A percentile compares a stretch with the other conserved stretches of the same genome.
Evolutionary conservation across 2,329 filamentous ascomycete species (phyloP).

Genomic region (Bipolaris bicolor): DNA sequence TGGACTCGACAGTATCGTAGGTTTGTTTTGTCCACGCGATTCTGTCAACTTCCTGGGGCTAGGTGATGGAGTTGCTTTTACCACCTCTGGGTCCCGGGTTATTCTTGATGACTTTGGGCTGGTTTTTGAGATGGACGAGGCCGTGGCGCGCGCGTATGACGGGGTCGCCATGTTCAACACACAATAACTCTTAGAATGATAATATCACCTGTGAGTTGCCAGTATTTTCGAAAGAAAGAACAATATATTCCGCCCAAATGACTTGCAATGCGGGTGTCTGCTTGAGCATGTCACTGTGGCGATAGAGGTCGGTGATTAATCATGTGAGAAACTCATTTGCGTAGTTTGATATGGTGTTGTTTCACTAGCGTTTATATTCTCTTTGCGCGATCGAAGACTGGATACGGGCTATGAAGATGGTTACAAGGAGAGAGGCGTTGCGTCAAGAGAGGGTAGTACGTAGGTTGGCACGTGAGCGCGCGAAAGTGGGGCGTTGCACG

Average conservation of each 20-base stretch:
- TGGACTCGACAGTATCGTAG: background rate
- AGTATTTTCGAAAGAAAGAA: background rate
- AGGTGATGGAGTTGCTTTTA: background rate
- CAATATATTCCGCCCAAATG: background rate
- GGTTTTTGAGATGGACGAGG: conserved; percentile 19
- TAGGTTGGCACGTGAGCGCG: conserved; percentile 25
- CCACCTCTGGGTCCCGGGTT: background rate
- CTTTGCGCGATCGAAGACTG: background rate
- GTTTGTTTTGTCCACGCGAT: background rate
- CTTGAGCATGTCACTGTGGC: conserved; percentile 1
- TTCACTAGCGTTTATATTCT: background rate
- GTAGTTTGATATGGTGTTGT: background rate
- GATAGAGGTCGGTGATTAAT: background rate
- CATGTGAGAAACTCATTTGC: background rate
- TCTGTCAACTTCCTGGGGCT: background rate
- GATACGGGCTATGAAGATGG: background rate
- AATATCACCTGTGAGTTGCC: background rate
- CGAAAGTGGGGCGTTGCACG: conserved; percentile 26
- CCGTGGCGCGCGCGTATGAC: conserved; percentile 29
- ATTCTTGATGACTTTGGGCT: conserved; percentile 6
- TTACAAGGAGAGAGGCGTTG: background rate
- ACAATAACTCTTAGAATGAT: background rate
- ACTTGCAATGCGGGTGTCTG: background rate
- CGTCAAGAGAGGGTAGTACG: background rate
- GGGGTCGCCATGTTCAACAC: conserved; percentile 20